Percentiles rank a stretch among this genome's conserved stretches.
These are phyloP conservation scores for Candida parachauliodes DNA, from an alignment of 805 yeast genomes.

Conservation along the genomic window DNA sequence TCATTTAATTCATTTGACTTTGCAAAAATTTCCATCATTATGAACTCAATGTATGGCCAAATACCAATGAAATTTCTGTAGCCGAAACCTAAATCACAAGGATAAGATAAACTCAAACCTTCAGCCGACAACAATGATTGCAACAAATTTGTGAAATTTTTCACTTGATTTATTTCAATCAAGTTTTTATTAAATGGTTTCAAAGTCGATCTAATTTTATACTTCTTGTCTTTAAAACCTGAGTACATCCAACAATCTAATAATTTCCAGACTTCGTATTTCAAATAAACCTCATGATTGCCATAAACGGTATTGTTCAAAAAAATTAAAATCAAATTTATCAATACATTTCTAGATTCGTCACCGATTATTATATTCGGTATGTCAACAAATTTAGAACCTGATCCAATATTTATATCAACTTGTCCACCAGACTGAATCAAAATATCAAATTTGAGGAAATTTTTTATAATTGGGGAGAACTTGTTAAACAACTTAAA, in stretches of 20 bases:
- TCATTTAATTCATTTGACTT: slow-evolving; percentile 40
- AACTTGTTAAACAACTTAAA: slow-evolving; percentile 29
- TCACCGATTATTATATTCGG: slow-evolving; percentile 27
- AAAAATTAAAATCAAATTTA: slow-evolving; percentile 45
- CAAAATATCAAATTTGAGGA: slow-evolving; percentile 39
- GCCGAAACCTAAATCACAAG: slow-evolving; percentile 56
- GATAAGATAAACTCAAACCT: slow-evolving; percentile 48
- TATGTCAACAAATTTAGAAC: slow-evolving; percentile 14
- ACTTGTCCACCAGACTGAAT: slow-evolving; percentile 14
- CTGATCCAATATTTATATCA: slow-evolving; percentile 5
- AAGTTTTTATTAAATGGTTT: slow-evolving; percentile 37
- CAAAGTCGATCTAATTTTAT: slow-evolving; percentile 15
- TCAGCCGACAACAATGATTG: slow-evolving; percentile 38
- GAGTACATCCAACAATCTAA: slow-evolving; percentile 69
- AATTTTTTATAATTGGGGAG: slow-evolving; percentile 29
- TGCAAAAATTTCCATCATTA: slow-evolving; percentile 63
- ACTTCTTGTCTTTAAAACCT: slow-evolving; percentile 15
- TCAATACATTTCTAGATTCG: slow-evolving; percentile 31
- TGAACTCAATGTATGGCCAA: slow-evolving; percentile 75
- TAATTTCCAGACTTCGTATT: slow-evolving; percentile 59
- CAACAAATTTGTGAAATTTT: slow-evolving; percentile 60
- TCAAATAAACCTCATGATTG: slow-evolving; percentile 23
- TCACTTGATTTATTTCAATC: slow-evolving; percentile 45
- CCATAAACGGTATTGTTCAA: slow-evolving; percentile 44
- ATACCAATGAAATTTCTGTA: slow-evolving; percentile 61